A percentile compares a stretch with the other conserved stretches of the same genome.
Conservation (phyloP, 192 early-diverging fungal genomes). For the Mortierella alpina region DNA sequence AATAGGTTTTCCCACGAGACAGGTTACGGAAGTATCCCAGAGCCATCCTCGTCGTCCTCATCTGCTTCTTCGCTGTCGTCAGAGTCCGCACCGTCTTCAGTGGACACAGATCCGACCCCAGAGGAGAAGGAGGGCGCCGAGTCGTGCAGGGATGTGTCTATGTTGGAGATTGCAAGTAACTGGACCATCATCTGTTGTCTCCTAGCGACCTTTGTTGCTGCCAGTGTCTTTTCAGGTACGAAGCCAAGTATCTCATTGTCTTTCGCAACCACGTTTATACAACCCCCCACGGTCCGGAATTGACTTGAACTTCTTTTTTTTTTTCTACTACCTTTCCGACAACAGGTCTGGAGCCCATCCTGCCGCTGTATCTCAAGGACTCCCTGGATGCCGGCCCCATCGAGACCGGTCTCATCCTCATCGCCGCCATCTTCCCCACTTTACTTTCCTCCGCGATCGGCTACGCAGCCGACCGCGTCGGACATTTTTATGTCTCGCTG, state of each 20-base stretch:
- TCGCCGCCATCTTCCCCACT: conserved; percentile 76
- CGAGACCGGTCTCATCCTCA: conserved; percentile 69
- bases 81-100: neutral
- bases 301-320: neutral
- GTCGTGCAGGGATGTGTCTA: conserved; percentile 35
- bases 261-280: neutral
- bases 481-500: conserved; percentile 57
- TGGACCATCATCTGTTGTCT: conserved; percentile 60
- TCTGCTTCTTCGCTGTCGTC: conserved; percentile 14
- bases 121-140: neutral
- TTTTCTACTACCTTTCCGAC: neutral
- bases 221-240: conserved; percentile 62
- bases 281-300: neutral
- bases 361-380: conserved; percentile 63
- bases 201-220: conserved; percentile 57
- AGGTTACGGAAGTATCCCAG: neutral
- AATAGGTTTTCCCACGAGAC: neutral
- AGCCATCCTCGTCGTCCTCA: neutral
- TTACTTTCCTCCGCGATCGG: conserved; percentile 70
- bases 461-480: conserved; percentile 58
- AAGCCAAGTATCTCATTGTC: neutral
- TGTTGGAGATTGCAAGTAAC: conserved; percentile 56
- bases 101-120: neutral
- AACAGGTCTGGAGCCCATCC: conserved; percentile 64
- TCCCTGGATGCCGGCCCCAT: conserved; percentile 52